Base-by-base conservation (phyloP, 2,329 filamentous ascomycete species). In the Aspergillus phoenicis region DNA sequence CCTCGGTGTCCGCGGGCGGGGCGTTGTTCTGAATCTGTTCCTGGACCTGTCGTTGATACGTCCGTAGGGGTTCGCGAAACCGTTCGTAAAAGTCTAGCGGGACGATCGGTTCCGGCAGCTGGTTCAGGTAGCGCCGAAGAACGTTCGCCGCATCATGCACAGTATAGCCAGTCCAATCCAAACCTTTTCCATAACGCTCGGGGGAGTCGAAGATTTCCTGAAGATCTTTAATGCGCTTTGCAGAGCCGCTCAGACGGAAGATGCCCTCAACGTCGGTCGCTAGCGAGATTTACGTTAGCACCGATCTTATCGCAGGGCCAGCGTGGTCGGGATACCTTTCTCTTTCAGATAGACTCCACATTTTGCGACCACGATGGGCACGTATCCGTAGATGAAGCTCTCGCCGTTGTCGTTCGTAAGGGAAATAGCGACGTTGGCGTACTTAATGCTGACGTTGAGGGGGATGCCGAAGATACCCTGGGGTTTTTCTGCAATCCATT, bases 141-240 rank as follows among this genome's bases (percentile, higher is more conserved):
- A 99, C 94, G 73, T 98, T 99, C 70, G 95, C 93, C 26, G 95
- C 95, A 83, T 99, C 95, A 77, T 99, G 95, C 45, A 99, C 95
- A 0, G 95, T 99, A 76, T 97, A 99, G 51, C 95, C 95, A 51
- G 92, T 90, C 95, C 95, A 99, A 70, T 97, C 91, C 26, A 99
- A 84, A 15, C 95, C 95, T 78, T 99, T 99, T 58, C 95, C 95
- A 75, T 97, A 99, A 70, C 93, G 86, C 71, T 96, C 92, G 43
- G 95, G 95, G 0, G 94, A 96, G 77, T 98, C 91, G 77, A 99
- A 99, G 3, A 92, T 86, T 28, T 85, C 87, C 77, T 96, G 94
- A 30, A 99, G 85, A 76, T 98, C 95, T 77, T 98, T 99, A 80
- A 99, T 99, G 64, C 95, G 90, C 80, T 97, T 98, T 73, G 97